Conservation (phyloP, 768 basidiomycete species). For the Termitomyces bulborhizus region DNA sequence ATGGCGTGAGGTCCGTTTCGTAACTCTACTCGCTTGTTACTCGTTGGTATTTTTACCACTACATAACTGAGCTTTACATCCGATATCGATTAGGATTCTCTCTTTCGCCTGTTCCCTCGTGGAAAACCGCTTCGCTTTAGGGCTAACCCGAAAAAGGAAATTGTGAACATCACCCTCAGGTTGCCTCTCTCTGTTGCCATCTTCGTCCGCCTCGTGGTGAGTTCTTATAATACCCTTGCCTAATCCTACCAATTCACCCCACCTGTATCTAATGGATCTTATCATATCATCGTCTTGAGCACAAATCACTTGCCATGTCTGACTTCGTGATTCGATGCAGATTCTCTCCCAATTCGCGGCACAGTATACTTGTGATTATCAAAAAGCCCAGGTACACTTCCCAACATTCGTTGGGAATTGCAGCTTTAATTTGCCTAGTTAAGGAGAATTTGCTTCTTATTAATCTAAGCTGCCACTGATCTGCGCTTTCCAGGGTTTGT, state of each 20-base stretch:
- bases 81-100: background rate
- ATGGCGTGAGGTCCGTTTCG: background rate
- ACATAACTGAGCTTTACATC: background rate
- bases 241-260: background rate
- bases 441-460: background rate
- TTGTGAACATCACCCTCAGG: background rate
- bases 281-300: background rate
- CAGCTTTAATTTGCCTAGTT: slow-evolving; percentile 3
- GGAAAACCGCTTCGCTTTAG: background rate
- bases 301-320: background rate
- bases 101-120: background rate
- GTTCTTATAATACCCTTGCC: background rate
- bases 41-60: background rate
- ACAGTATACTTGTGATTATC: background rate
- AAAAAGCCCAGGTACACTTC: background rate
- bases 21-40: background rate
- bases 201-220: background rate
- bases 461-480: background rate
- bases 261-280: background rate
- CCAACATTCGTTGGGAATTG: background rate
- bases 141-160: background rate
- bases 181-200: background rate
- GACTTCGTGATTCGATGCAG: background rate
- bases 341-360: background rate
- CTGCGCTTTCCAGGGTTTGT: background rate